phyloP scores from a whole-genome alignment of 805 yeast genomes.

The Candida corydali region DNA sequence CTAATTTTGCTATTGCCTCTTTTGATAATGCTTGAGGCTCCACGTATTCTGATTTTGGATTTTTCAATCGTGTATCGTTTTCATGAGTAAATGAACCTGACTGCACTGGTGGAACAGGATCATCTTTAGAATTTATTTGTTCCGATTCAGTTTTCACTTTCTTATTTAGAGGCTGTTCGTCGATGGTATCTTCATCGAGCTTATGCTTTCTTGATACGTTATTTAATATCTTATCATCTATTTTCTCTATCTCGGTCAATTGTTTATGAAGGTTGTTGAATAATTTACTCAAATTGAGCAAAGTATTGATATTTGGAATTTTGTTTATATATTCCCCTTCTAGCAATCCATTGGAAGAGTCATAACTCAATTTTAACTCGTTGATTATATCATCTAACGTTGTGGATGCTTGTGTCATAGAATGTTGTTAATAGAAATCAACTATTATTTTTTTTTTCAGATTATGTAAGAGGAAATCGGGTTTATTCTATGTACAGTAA shows the following conservation, averaged over 20 bases:
- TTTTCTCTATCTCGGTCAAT: conserved; percentile 27
- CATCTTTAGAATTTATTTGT: conserved; percentile 22
- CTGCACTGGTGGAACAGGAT: conserved; percentile 45
- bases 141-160: conserved; percentile 6
- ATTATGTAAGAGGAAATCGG: neutral
- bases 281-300: conserved; percentile 43
- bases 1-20: conserved; percentile 57
- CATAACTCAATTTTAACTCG: conserved; percentile 52
- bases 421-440: neutral
- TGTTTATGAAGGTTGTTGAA: conserved; percentile 37
- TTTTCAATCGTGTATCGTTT: conserved; percentile 57
- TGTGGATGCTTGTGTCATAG: conserved; percentile 29
- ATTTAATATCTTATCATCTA: conserved; percentile 24
- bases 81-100: conserved; percentile 42
- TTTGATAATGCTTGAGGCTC: conserved; percentile 64
- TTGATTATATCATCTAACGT: conserved; percentile 48
- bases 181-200: conserved; percentile 7
- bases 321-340: conserved; percentile 52
- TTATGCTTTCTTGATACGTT: conserved; percentile 12
- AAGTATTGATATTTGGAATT: conserved; percentile 37
- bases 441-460: neutral
- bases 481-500: conserved; percentile 7
- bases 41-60: conserved; percentile 76
- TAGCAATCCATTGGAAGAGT: conserved; percentile 54
- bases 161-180: conserved; percentile 6